These are phyloP conservation scores for Acanthamoeba sp. DNA, from an alignment of 208 protist genomes.

Conservation along the genomic window DNA sequence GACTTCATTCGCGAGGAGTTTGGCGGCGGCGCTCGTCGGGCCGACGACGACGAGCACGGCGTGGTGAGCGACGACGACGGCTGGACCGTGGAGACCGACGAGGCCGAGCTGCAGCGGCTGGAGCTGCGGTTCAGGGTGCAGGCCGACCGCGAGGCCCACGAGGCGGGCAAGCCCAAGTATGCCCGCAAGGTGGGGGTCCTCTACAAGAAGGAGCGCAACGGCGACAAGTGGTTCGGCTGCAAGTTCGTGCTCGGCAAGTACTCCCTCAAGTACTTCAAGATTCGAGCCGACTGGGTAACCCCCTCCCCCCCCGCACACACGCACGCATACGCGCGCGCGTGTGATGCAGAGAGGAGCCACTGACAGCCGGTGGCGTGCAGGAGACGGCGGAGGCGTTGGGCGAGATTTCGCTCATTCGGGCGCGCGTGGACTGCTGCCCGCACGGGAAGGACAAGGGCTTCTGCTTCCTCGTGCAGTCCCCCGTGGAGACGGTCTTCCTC, in stretches of 20 bases:
- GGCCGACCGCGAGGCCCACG: background rate
- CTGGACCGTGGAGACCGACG: background rate
- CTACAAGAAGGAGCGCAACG: constrained; percentile 31
- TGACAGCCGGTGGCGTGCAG: too few relatives aligned
- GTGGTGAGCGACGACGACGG: background rate
- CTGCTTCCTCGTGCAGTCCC: constrained; percentile 19
- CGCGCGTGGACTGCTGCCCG: background rate
- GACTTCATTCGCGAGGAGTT: constrained; percentile 8
- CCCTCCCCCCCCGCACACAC: background rate
- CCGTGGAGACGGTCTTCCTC: background rate
- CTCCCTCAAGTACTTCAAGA: constrained; percentile 14
- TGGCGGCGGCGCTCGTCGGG: background rate
- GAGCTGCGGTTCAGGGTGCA: background rate
- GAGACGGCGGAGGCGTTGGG: background rate
- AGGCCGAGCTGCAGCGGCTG: background rate
- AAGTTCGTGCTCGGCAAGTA: constrained; percentile 33
- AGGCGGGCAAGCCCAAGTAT: background rate
- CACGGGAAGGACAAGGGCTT: background rate
- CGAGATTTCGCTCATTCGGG: background rate
- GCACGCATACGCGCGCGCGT: background rate
- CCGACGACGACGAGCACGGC: background rate
- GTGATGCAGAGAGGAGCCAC: too few relatives aligned
- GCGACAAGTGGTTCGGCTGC: constrained; percentile 28
- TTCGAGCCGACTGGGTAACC: background rate
- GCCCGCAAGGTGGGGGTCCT: background rate